These are phyloP conservation scores for Magnolia changhungtana DNA, from an alignment of 164 flowering plant genomes.

Conservation along the genomic window DNA sequence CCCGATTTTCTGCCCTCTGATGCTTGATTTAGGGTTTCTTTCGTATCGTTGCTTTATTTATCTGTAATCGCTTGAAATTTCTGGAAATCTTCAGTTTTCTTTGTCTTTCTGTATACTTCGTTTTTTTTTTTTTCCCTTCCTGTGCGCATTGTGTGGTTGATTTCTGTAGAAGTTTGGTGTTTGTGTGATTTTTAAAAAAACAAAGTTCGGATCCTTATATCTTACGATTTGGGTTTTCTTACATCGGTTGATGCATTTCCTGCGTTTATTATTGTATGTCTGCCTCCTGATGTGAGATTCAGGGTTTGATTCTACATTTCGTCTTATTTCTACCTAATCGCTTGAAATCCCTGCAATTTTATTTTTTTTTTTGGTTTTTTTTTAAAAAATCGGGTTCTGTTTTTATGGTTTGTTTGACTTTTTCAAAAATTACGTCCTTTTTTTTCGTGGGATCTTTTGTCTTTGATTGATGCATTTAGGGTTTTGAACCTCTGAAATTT, in stretches of 20 bases:
- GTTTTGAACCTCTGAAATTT: too few species aligned
- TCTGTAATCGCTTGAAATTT: background rate
- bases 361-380: too few species aligned
- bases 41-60: background rate
- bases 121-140: background rate
- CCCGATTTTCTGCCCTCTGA: background rate
- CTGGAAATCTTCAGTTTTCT: too few species aligned
- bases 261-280: background rate
- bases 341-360: too few species aligned
- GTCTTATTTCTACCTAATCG: too few species aligned
- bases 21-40: background rate
- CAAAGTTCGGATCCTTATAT: background rate
- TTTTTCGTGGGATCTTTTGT: too few species aligned
- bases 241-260: background rate
- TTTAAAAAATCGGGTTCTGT: too few species aligned
- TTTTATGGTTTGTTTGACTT: too few species aligned
- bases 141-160: background rate
- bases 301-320: background rate
- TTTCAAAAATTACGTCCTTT: too few species aligned
- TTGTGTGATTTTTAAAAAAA: too few species aligned
- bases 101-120: too few species aligned
- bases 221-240: background rate
- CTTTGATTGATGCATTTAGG: too few species aligned
- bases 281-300: background rate
- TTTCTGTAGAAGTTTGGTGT: background rate